Evolutionary conservation across 495 filamentous ascomycete species (phyloP).

Genomic region (Aspergillus diversus): DNA sequence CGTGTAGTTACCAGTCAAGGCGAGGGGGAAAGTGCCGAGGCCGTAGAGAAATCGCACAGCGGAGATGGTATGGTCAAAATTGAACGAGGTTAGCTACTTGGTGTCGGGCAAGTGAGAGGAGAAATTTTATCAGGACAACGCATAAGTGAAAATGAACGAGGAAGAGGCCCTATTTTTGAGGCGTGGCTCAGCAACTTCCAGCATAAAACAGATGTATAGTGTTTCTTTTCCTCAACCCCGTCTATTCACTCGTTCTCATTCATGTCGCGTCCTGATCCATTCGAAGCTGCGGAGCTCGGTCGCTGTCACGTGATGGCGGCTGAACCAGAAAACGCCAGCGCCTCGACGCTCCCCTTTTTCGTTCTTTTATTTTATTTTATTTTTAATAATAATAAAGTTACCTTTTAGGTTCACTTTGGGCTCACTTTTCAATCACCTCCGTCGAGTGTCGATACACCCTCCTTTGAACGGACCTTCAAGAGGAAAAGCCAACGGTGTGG

Average conservation of each 20-base stretch:
- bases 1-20: neutral
- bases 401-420: neutral
- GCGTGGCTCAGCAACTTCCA: neutral
- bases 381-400: neutral
- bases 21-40: neutral
- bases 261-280: slow-evolving; percentile 25
- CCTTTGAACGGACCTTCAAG: neutral
- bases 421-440: slow-evolving; percentile 4
- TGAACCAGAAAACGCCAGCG: neutral
- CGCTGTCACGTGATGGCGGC: slow-evolving; percentile 27
- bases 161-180: neutral
- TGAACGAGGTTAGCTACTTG: neutral
- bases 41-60: neutral
- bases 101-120: neutral
- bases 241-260: slow-evolving; percentile 13
- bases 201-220: slow-evolving; percentile 1
- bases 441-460: slow-evolving; percentile 1
- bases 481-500: neutral
- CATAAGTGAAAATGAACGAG: neutral
- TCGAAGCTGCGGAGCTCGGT: slow-evolving; percentile 33
- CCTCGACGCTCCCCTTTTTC: slow-evolving; percentile 17
- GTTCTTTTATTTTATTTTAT: neutral
- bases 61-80: neutral
- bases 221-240: slow-evolving; percentile 5
- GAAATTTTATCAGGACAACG: neutral